A percentile compares a stretch with the other conserved stretches of the same genome.
phyloP scores from a whole-genome alignment of 192 early-diverging fungal species.

The Mortierella alpina region DNA sequence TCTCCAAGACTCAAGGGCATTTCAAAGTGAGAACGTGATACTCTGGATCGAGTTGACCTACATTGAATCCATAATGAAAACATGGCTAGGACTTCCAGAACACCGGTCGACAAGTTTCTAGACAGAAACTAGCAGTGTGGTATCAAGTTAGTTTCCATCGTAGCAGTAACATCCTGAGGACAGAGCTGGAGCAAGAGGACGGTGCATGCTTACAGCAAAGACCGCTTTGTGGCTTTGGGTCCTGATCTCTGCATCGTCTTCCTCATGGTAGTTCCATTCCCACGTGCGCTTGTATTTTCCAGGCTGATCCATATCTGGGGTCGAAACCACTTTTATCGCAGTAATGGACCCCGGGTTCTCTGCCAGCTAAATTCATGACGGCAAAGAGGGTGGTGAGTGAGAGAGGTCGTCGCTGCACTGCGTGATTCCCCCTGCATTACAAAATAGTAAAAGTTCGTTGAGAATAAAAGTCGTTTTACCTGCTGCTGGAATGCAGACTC shows the following conservation, averaged over 20 bases:
- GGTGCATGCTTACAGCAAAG: constrained; percentile 30
- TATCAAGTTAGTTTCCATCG: neutral
- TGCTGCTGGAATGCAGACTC: constrained; percentile 27
- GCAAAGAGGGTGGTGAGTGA: neutral
- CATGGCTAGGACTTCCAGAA: constrained; percentile 16
- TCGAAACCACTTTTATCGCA: neutral
- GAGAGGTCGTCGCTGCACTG: neutral
- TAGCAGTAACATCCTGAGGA: neutral
- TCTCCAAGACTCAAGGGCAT: no score
- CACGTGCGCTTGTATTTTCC: constrained; percentile 1
- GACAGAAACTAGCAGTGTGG: constrained; percentile 19
- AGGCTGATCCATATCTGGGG: neutral
- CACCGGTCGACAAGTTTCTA: constrained; percentile 5
- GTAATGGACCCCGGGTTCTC: constrained; percentile 18
- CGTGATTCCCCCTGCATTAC: neutral
- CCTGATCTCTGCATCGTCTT: neutral
- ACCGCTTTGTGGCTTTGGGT: constrained; percentile 36
- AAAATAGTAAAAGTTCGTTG: neutral
- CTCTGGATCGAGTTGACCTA: neutral
- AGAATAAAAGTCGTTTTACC: neutral
- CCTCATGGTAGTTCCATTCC: constrained; percentile 15
- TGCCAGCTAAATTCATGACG: neutral
- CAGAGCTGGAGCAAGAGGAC: neutral
- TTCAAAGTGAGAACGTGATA: no score
- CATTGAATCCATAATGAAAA: constrained; percentile 31